Evolutionary conservation across 495 filamentous ascomycete species (phyloP).

Genomic region (Entonaema liquescens): DNA sequence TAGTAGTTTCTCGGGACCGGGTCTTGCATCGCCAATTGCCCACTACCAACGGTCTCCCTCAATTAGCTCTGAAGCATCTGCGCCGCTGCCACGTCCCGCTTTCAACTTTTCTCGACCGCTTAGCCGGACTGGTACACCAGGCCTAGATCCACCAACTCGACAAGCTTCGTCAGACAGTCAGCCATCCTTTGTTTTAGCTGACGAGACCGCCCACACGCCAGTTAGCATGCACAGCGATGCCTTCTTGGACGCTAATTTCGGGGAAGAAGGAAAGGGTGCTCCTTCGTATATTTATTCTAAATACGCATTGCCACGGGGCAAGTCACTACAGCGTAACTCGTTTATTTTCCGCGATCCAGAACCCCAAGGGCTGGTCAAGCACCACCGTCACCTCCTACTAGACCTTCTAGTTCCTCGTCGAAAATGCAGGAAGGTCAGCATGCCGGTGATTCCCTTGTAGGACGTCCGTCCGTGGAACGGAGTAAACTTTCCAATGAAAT

Average conservation of each 20-base stretch:
- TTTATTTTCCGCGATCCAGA: slow-evolving; percentile 68
- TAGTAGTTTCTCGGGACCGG: slow-evolving; percentile 54
- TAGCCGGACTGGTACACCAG: slow-evolving; percentile 78
- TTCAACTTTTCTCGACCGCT: slow-evolving; percentile 95
- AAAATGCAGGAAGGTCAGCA: slow-evolving; percentile 46
- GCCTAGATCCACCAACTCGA: slow-evolving; percentile 63
- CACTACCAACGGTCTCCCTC: slow-evolving; percentile 78
- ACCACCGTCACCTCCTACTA: slow-evolving; percentile 64
- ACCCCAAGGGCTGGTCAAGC: slow-evolving; percentile 57
- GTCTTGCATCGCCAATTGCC: slow-evolving; percentile 64
- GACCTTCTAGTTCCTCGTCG: slow-evolving; percentile 59
- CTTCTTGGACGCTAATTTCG: slow-evolving; percentile 55
- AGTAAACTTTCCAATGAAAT: slow-evolving; percentile 58
- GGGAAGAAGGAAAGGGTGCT: slow-evolving; percentile 56
- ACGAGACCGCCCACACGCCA: slow-evolving; percentile 69
- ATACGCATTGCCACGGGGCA: slow-evolving; percentile 83
- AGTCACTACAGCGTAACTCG: slow-evolving; percentile 75
- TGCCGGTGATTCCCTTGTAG: slow-evolving; percentile 49
- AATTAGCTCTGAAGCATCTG: slow-evolving; percentile 76
- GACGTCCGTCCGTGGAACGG: slow-evolving; percentile 53
- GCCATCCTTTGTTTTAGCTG: slow-evolving; percentile 65
- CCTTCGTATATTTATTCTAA: slow-evolving; percentile 86
- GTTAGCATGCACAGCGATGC: slow-evolving; percentile 70
- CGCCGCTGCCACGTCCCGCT: slow-evolving; percentile 69
- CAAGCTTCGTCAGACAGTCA: slow-evolving; percentile 70